Percentiles rank a stretch among this genome's conserved stretches.
phyloP scores from a whole-genome alignment of 2,329 filamentous ascomycete species.

The Venturia aucupariae region DNA sequence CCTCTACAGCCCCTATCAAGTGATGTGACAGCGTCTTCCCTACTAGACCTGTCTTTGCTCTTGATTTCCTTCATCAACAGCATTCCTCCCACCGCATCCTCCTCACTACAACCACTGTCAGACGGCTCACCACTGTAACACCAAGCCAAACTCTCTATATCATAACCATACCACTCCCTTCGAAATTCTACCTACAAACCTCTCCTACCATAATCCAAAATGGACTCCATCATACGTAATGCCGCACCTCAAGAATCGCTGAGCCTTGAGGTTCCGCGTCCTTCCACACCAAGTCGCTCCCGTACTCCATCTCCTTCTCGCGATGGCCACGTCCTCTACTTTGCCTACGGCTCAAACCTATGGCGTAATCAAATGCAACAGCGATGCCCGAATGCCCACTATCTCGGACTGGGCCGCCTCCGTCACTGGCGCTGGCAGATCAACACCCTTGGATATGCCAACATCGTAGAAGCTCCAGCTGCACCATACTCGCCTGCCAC shows the following conservation, averaged over 20 bases:
- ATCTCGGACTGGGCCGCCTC: constrained; percentile 44
- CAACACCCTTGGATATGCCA: constrained; percentile 58
- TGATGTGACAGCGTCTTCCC: background rate
- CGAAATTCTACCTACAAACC: background rate
- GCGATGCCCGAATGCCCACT: constrained; percentile 46
- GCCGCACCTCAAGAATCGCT: background rate
- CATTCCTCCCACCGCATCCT: background rate
- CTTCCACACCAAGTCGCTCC: constrained; percentile 8
- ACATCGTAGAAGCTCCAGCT: constrained; percentile 40
- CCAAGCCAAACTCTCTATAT: background rate
- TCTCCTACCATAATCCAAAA: background rate
- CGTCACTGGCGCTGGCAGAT: constrained; percentile 55
- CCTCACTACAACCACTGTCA: background rate
- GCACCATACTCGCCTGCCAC: constrained; percentile 10
- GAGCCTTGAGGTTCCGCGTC: background rate
- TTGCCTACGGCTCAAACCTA: constrained; percentile 64
- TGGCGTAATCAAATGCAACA: constrained; percentile 54
- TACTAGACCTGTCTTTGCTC: background rate
- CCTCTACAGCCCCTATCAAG: background rate
- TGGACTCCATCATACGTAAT: background rate
- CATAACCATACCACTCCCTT: background rate
- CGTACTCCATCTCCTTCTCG: constrained; percentile 12
- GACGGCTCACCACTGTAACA: background rate
- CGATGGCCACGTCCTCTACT: constrained; percentile 41
- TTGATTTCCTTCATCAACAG: background rate